phyloP scores from a whole-genome alignment of 1,284 basidiomycete genomes.

The Moesziomyces parantarcticus region DNA sequence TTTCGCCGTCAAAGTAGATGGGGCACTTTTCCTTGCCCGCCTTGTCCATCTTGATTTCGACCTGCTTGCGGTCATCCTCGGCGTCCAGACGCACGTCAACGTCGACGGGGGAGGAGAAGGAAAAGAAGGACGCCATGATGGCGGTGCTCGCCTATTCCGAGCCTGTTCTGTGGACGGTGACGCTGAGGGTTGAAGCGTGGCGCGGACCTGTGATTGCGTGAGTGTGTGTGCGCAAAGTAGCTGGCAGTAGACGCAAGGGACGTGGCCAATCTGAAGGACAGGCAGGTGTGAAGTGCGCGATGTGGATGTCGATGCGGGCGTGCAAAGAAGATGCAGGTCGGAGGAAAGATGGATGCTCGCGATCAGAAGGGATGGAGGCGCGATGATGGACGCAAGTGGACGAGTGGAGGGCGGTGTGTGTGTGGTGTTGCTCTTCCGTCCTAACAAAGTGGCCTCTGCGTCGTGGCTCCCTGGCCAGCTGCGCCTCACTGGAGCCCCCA shows the following conservation, averaged over 20 bases:
- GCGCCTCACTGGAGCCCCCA: too few species aligned
- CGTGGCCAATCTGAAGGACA: too few species aligned
- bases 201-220: too few species aligned
- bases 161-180: too few species aligned
- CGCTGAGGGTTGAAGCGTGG: too few species aligned
- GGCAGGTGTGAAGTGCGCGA: too few species aligned
- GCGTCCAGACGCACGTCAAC: slow-evolving; percentile 84
- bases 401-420: slow-evolving; percentile 5
- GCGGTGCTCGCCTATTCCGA: not conserved
- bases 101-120: slow-evolving; percentile 87
- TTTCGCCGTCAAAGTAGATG: slow-evolving; percentile 95
- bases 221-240: too few species aligned
- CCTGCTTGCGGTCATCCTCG: slow-evolving; percentile 84
- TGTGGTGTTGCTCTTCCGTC: slow-evolving; percentile 2
- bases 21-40: slow-evolving; percentile 84
- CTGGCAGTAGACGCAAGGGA: too few species aligned
- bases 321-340: too few species aligned
- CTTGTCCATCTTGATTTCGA: slow-evolving; percentile 75
- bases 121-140: slow-evolving; percentile 85
- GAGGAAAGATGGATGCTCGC: too few species aligned
- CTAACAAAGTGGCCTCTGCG: not conserved
- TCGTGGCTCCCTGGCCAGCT: slow-evolving; percentile 2
- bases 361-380: too few species aligned
- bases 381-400: too few species aligned
- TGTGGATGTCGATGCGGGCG: not conserved